Conservation (phyloP, 805 yeast genomes). For the Starmerella ratchasimensis region DNA sequence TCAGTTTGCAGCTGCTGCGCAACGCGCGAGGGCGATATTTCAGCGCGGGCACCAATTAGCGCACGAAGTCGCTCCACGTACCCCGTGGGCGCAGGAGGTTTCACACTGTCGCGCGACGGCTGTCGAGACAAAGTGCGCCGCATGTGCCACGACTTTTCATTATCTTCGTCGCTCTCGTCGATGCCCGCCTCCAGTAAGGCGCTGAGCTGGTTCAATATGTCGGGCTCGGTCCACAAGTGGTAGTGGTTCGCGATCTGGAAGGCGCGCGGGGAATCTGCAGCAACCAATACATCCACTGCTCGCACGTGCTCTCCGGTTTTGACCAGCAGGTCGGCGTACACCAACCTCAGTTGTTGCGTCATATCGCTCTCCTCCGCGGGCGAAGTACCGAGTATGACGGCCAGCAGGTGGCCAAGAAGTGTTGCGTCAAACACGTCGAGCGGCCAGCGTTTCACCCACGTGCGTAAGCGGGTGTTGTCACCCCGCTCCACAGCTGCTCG, state of each 20-base stretch:
- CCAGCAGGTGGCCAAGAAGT: constrained; percentile 35
- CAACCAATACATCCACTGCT: constrained; percentile 53
- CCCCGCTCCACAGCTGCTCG: constrained; percentile 31
- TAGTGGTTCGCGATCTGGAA: constrained; percentile 46
- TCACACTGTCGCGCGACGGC: too few relatives aligned
- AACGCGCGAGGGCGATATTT: constrained; percentile 42
- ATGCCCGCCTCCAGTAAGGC: constrained; percentile 22
- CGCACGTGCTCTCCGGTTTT: constrained; percentile 42
- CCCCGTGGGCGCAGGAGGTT: too few relatives aligned
- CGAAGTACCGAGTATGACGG: constrained; percentile 16
- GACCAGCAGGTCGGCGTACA: constrained; percentile 36
- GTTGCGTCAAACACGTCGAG: constrained; percentile 36
- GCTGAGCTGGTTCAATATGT: constrained; percentile 34
- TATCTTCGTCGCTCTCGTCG: constrained; percentile 11
- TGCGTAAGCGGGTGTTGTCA: constrained; percentile 30
- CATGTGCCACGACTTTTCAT: too few relatives aligned
- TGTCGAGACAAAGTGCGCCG: too few relatives aligned
- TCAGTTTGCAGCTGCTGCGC: constrained; percentile 31
- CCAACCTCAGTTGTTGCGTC: constrained; percentile 20
- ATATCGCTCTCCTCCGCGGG: constrained; percentile 15
- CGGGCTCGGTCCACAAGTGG: constrained; percentile 44
- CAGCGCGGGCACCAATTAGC: constrained; percentile 23
- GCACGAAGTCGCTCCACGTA: constrained; percentile 15
- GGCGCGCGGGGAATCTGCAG: constrained; percentile 39
- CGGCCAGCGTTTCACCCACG: constrained; percentile 46